Percentiles rank a stretch among this genome's conserved stretches.
Evolutionary conservation across 1,139 yeast genomes (phyloP).

Genomic region (Yamadazyma buinensis): DNA sequence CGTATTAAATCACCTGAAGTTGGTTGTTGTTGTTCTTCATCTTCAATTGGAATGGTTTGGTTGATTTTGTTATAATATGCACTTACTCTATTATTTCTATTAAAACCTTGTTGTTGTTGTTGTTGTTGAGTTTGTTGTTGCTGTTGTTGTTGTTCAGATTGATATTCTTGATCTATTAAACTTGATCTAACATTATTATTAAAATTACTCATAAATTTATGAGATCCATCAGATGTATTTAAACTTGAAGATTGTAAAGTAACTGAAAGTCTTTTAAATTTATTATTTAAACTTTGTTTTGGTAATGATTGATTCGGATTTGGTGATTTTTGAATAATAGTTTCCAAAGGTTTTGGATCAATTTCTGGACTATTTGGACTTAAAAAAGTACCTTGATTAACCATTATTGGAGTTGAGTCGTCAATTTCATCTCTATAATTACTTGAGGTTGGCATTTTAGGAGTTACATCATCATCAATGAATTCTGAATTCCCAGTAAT

Average conservation of each 20-base stretch:
- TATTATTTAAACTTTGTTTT: conserved; percentile 31
- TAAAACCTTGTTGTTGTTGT: neutral
- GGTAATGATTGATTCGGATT: conserved; percentile 21
- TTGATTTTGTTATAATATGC: conserved; percentile 32
- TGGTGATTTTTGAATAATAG: conserved; percentile 7
- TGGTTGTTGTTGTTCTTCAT: conserved; percentile 11
- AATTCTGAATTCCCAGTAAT: neutral
- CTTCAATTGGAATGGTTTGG: conserved; percentile 10
- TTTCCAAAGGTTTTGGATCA: neutral
- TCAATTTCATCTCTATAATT: conserved; percentile 15
- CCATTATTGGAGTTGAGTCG: conserved; percentile 30
- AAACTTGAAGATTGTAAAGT: conserved; percentile 31
- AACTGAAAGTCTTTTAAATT: conserved; percentile 39
- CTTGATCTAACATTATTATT: conserved; percentile 29
- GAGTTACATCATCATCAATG: conserved; percentile 29
- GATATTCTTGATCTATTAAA: conserved; percentile 1
- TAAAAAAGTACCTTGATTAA: conserved; percentile 9
- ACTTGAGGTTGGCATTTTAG: conserved; percentile 18
- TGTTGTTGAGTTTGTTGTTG: neutral
- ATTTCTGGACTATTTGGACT: conserved; percentile 4
- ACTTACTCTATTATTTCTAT: conserved; percentile 18
- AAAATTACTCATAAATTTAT: conserved; percentile 39
- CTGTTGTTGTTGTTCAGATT: neutral
- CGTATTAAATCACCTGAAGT: conserved; percentile 10
- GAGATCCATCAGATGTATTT: conserved; percentile 37